Conservation (phyloP, 257 asterid genomes). For the Solanum dulcamara region DNA sequence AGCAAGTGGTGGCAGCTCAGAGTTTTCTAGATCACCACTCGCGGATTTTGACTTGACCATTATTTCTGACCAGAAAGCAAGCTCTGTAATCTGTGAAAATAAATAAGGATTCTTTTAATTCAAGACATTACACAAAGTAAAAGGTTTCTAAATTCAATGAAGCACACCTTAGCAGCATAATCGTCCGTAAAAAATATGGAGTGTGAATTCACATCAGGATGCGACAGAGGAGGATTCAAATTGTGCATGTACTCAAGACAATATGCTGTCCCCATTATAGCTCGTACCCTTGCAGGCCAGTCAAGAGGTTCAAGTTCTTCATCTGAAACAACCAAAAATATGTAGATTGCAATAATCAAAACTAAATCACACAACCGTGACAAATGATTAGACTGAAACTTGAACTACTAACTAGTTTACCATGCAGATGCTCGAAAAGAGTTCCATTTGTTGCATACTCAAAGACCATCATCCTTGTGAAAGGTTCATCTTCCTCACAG, state of each 20-base stretch:
- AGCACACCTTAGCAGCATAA: conserved; percentile 9
- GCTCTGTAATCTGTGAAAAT: neutral
- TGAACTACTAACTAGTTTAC: conserved; percentile 24
- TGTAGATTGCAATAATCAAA: neutral
- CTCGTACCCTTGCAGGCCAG: conserved; percentile 7
- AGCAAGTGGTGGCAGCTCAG: neutral
- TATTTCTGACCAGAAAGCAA: neutral
- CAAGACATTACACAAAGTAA: neutral
- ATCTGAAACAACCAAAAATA: neutral
- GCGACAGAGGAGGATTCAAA: conserved; percentile 1
- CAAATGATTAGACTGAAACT: neutral
- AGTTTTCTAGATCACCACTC: neutral
- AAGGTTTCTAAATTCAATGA: neutral
- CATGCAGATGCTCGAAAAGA: conserved; percentile 77
- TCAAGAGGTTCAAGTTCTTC: conserved; percentile 7
- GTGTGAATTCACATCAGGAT: neutral
- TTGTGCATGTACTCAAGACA: conserved; percentile 11
- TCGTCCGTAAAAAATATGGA: conserved; percentile 2
- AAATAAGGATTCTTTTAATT: neutral
- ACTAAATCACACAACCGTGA: neutral
- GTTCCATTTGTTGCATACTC: conserved; percentile 94
- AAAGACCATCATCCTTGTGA: conserved; percentile 83
- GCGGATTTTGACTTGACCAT: neutral
- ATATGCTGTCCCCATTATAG: conserved; percentile 10
- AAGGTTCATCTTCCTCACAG: conserved; percentile 64